phyloP scores from a whole-genome alignment of 2,329 filamentous ascomycete species.

The Cladosporium sp. region DNA sequence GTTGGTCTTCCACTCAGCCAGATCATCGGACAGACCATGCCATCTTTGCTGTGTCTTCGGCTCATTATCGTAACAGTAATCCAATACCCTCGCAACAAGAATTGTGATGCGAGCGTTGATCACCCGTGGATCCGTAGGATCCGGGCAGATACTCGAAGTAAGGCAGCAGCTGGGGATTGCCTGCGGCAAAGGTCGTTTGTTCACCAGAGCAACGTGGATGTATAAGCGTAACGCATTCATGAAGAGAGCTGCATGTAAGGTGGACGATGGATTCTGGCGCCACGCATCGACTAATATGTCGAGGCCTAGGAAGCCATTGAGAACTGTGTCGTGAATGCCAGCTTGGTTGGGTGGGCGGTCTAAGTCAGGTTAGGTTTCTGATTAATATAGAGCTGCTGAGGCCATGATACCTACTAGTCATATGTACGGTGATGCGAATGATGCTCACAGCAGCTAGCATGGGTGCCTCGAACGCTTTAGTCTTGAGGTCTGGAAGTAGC shows the following conservation, averaged over 20 bases:
- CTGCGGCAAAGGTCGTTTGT: slow-evolving; percentile 14
- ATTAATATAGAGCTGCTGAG: not conserved
- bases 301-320: not conserved
- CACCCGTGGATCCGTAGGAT: not conserved
- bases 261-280: slow-evolving; percentile 20
- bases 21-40: not conserved
- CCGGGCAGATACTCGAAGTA: not conserved
- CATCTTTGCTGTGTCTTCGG: not conserved
- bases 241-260: slow-evolving; percentile 24
- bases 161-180: not conserved
- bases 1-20: not conserved
- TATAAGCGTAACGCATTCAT: slow-evolving; percentile 23
- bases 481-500: slow-evolving; percentile 20
- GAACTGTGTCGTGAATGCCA: not conserved
- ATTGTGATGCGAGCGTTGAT: not conserved
- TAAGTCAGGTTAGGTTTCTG: not conserved
- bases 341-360: not conserved
- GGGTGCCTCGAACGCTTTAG: slow-evolving; percentile 21
- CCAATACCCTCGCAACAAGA: not conserved
- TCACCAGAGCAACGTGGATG: slow-evolving; percentile 21
- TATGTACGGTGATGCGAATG: slow-evolving; percentile 20
- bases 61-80: not conserved
- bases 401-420: slow-evolving; percentile 12
- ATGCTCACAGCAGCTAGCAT: slow-evolving; percentile 22
- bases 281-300: slow-evolving; percentile 1